These are phyloP conservation scores for Didymella arachidicola DNA, from an alignment of 2,329 filamentous ascomycete genomes.

Conservation along the genomic window DNA sequence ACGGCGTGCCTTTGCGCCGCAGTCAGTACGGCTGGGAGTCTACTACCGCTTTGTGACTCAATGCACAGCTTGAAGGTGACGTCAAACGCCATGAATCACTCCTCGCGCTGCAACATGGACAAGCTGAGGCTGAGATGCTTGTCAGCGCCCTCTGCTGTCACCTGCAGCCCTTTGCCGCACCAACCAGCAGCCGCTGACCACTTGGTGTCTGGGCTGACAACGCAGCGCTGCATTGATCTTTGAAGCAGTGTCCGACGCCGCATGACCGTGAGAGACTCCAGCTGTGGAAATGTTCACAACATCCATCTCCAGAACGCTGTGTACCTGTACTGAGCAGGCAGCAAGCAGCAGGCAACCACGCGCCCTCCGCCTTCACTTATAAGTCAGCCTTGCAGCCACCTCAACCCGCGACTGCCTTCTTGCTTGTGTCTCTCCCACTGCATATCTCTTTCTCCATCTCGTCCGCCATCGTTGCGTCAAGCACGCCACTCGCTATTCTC, in stretches of 20 bases:
- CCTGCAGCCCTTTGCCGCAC: constrained; percentile 14
- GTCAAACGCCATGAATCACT: background rate
- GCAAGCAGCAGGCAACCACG: constrained; percentile 20
- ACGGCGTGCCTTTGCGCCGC: background rate
- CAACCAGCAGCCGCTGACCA: background rate
- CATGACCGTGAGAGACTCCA: background rate
- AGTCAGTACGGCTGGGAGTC: background rate
- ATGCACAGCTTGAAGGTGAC: background rate
- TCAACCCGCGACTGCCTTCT: background rate
- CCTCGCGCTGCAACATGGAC: background rate
- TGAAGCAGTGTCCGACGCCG: background rate
- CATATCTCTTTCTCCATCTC: background rate
- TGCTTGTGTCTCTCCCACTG: background rate
- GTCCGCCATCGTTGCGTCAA: background rate
- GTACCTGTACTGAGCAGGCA: constrained; percentile 9
- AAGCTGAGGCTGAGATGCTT: constrained; percentile 9
- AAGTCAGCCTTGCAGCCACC: constrained; percentile 8
- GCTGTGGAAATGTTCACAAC: constrained; percentile 2
- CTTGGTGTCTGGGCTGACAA: background rate
- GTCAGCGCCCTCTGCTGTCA: constrained; percentile 18
- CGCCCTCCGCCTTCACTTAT: constrained; percentile 11
- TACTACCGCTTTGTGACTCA: background rate
- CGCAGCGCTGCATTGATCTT: background rate
- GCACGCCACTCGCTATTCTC: background rate
- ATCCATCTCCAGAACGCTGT: constrained; percentile 6